A percentile compares a stretch with the other conserved stretches of the same genome.
Evolutionary conservation across 2,329 filamentous ascomycete species (phyloP).

Genomic region (Penicillium sp.): DNA sequence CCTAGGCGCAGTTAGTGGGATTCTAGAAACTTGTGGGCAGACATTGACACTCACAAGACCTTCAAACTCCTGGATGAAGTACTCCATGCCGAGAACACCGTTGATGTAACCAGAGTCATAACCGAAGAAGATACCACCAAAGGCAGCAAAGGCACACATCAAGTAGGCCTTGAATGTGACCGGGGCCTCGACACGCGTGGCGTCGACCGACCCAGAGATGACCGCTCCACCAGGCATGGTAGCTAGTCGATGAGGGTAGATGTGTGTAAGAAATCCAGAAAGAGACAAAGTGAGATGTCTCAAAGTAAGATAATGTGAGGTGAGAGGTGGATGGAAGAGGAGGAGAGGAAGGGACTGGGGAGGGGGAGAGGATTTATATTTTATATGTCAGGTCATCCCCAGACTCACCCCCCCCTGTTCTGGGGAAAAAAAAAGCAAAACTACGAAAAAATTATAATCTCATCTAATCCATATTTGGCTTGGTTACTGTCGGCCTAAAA

Average conservation of each 20-base stretch:
- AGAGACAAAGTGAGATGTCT: not conserved
- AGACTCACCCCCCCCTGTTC: not conserved
- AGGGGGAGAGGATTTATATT: slow-evolving; percentile 2
- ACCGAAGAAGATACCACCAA: slow-evolving; percentile 62
- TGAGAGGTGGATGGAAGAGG: not conserved
- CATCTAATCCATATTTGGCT: not conserved
- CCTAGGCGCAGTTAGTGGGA: slow-evolving; percentile 10
- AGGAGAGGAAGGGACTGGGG: not conserved
- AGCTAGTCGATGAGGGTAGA: not conserved
- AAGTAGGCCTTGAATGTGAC: slow-evolving; percentile 61
- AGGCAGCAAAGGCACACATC: slow-evolving; percentile 61
- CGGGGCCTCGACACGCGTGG: slow-evolving; percentile 58
- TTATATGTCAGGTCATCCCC: not conserved
- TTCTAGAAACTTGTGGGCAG: not conserved
- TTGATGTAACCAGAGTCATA: slow-evolving; percentile 60
- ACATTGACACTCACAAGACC: slow-evolving; percentile 28
- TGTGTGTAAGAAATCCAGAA: not conserved
- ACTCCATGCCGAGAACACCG: slow-evolving; percentile 53
- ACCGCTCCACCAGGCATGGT: slow-evolving; percentile 30
- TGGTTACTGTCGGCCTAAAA: not conserved
- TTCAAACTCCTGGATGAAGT: slow-evolving; percentile 47
- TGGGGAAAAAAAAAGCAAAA: not conserved
- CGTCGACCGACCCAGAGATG: slow-evolving; percentile 46
- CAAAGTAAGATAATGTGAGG: not conserved
- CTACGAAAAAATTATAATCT: not conserved